Conservation (phyloP, 495 filamentous ascomycete genomes). For the Parmelia sp. region DNA sequence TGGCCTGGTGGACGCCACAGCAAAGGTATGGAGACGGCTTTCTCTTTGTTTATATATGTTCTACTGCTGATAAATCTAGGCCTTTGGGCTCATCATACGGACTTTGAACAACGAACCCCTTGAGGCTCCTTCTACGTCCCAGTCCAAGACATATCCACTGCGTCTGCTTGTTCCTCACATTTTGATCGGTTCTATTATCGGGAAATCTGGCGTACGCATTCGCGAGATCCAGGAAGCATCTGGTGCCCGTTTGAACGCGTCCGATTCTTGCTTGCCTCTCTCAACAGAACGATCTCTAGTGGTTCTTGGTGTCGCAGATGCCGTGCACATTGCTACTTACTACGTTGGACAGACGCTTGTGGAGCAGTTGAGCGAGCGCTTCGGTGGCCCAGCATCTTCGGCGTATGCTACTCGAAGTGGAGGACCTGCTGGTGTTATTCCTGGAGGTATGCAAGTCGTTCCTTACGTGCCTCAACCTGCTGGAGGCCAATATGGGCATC, state of each 20-base stretch:
- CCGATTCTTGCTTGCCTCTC: conserved; percentile 84
- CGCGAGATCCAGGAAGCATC: conserved; percentile 98
- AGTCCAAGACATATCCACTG: conserved; percentile 95
- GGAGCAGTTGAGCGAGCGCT: conserved; percentile 92
- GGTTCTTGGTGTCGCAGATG: conserved; percentile 82
- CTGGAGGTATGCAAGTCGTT: conserved; percentile 95
- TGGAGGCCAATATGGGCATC: conserved; percentile 84
- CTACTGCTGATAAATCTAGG: conserved; percentile 46
- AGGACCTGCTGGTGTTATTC: conserved; percentile 83
- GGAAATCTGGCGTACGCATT: conserved; percentile 89
- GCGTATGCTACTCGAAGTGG: conserved; percentile 95
- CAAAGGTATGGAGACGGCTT: conserved; percentile 62
- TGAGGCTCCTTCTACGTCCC: conserved; percentile 73
- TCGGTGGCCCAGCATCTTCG: conserved; percentile 90
- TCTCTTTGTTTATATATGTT: background rate
- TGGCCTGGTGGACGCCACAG: conserved; percentile 88
- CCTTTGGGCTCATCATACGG: conserved; percentile 95
- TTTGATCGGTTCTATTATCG: conserved; percentile 96
- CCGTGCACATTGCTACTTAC: conserved; percentile 97
- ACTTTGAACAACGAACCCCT: conserved; percentile 95
- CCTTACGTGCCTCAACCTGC: conserved; percentile 91
- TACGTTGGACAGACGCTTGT: conserved; percentile 94
- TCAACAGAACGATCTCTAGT: conserved; percentile 97
- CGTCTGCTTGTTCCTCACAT: conserved; percentile 94
- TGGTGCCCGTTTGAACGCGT: conserved; percentile 92